Base-by-base conservation (phyloP, 345 rosid species). In the Capsella bursapastoris region DNA sequence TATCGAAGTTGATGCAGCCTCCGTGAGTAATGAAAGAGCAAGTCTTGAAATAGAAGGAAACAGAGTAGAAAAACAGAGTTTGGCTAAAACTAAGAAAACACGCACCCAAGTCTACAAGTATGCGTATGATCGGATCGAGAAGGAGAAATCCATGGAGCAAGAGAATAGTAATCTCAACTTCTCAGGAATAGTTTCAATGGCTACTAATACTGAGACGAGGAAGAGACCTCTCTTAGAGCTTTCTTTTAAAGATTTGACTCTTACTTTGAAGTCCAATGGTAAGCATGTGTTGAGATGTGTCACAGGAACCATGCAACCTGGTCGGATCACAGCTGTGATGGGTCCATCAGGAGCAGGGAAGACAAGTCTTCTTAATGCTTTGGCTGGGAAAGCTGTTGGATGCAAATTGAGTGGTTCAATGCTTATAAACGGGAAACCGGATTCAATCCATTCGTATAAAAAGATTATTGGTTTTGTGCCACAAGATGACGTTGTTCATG, bases 341-440 rank as follows among this genome's bases (percentile, higher is more conserved):
- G 99, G 99, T 73, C 99, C 98, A 50, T 95, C 99, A 16, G 97
- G 98, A 49, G 98, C 99, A 63, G 98, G 99, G 28, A 90, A 92
- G 82, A 95, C 97, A n/a, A 87, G 96, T 4, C 93, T 92, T 68
- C 89, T 95, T n/a, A 84, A 90, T 67, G 93, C 98, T 48, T 80
- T 95, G 62, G 97, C 91, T 7, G 98, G 98, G 28, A 95, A 89
- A 84, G 86, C 98, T 27, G 81, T 86, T 35, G 96, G 96, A 9
- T 92, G 92, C 85, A 86, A 78, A 53, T 68, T 77, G 60, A 84
- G 79, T 63, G 98, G 99, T 67, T 66, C 74, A 68, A 84, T 95
- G 79, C 84, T 85, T 67, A 83, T 95, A 69, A 95, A 95, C 57
- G 98, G 92, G 56, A 87, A 81, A 75, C 61, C 82, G 7, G 89